Evolutionary conservation across 352 stramenopile species (phyloP).

Genomic region (Globisporangium barbulae): DNA sequence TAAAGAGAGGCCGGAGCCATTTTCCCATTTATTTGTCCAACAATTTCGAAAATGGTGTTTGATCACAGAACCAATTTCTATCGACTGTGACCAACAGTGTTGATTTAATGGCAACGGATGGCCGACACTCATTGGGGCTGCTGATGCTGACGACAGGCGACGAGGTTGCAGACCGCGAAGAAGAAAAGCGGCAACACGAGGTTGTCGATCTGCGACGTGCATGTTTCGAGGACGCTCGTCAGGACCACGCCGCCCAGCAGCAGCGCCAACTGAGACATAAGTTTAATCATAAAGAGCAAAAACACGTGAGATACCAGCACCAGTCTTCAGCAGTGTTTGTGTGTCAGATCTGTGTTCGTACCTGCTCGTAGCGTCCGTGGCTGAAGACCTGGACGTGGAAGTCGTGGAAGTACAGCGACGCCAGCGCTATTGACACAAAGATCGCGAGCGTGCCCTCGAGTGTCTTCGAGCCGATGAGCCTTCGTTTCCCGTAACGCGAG

Average conservation of each 20-base stretch:
- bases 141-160: slow-evolving; percentile 28
- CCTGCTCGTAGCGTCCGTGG: slow-evolving; percentile 33
- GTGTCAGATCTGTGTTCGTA: slow-evolving; percentile 13
- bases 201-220: slow-evolving; percentile 82
- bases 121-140: too few relatives aligned
- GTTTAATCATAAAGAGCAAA: neutral
- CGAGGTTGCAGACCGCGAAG: slow-evolving; percentile 49
- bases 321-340: neutral
- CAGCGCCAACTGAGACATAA: slow-evolving; percentile 21
- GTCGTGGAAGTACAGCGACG: slow-evolving; percentile 49
- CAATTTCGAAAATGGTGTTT: slow-evolving; percentile 1
- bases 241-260: slow-evolving; percentile 34
- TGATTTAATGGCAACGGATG: neutral
- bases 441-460: slow-evolving; percentile 60
- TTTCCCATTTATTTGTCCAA: neutral
- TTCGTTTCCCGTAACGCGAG: slow-evolving; percentile 42
- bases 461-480: slow-evolving; percentile 63
- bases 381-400: slow-evolving; percentile 22
- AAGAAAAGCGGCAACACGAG: slow-evolving; percentile 76
- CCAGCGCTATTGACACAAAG: slow-evolving; percentile 51
- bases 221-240: slow-evolving; percentile 63
- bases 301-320: neutral
- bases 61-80: neutral
- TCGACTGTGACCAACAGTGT: neutral
- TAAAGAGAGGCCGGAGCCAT: too few relatives aligned